Conservation (phyloP, 331 rosid species). For the Malus hybrid region DNA sequence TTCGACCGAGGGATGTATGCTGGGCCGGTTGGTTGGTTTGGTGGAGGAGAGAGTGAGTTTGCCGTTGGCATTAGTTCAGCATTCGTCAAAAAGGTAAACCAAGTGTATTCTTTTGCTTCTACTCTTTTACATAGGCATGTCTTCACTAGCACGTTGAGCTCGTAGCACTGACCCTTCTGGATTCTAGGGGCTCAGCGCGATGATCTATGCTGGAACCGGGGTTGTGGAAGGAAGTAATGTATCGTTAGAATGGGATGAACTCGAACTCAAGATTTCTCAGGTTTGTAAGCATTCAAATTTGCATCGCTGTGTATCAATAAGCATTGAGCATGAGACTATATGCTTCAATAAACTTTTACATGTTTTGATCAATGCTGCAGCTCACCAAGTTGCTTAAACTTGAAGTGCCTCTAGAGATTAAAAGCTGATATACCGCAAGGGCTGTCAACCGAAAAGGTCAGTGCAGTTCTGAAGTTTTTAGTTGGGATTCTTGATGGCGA, state of each 20-base stretch:
- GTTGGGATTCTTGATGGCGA: background rate
- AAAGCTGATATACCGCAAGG: constrained; percentile 33
- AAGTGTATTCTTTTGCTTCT: background rate
- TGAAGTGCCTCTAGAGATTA: constrained; percentile 39
- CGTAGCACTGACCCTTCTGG: constrained; percentile 6
- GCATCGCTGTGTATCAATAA: constrained; percentile 2
- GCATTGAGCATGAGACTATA: background rate
- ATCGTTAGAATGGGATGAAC: constrained; percentile 82
- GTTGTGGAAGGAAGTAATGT: constrained; percentile 87
- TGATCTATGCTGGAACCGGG: constrained; percentile 91
- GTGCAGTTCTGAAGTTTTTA: background rate
- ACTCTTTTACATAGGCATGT: background rate
- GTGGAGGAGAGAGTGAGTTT: constrained; percentile 96
- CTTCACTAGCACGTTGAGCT: background rate
- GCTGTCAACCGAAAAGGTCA: constrained; percentile 26
- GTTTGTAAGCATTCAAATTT: constrained; percentile 13
- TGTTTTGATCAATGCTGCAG: constrained; percentile 31
- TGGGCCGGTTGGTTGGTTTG: constrained; percentile 98
- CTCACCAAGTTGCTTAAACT: constrained; percentile 79
- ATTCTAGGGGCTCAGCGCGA: constrained; percentile 61
- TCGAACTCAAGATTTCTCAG: constrained; percentile 90
- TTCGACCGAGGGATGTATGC: constrained; percentile 97
- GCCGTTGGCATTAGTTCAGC: constrained; percentile 97
- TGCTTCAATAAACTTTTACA: constrained; percentile 1
- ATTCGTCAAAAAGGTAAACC: constrained; percentile 71